Percentiles rank a stretch among this genome's conserved stretches.
Evolutionary conservation across 139 green algal genomes (phyloP).

Genomic region (Chlorella sp.): DNA sequence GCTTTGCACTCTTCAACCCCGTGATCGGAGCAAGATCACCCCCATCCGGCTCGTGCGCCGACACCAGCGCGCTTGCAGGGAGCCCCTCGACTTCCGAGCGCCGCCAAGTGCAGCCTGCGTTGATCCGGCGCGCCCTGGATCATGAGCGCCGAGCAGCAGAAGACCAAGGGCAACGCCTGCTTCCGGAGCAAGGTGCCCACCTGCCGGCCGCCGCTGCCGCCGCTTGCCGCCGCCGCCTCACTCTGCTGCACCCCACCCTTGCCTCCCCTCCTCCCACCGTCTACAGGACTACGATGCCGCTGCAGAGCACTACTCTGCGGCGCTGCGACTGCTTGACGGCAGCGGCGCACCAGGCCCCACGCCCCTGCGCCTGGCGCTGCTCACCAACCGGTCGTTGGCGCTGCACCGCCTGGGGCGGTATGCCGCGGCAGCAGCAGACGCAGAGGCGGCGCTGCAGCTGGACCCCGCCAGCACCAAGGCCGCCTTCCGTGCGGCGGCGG

Average conservation of each 20-base stretch:
- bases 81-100: too few species aligned
- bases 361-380: background rate
- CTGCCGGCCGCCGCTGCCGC: background rate
- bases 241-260: background rate
- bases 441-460: slow-evolving; percentile 2
- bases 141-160: background rate
- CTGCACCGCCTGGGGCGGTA: slow-evolving; percentile 12
- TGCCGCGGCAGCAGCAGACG: slow-evolving; percentile 4
- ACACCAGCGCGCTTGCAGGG: too few species aligned
- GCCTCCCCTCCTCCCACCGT: background rate
- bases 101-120: too few species aligned
- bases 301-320: background rate
- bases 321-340: too few species aligned
- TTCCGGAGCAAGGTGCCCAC: slow-evolving; percentile 1
- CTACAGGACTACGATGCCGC: background rate
- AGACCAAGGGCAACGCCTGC: background rate
- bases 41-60: too few species aligned
- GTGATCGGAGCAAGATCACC: too few species aligned
- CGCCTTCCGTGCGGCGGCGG: background rate
- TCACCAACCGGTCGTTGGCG: slow-evolving; percentile 13
- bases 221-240: background rate
- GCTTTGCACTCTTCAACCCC: background rate
- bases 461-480: background rate
- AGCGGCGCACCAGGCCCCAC: too few species aligned
- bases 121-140: too few species aligned